A percentile compares a stretch with the other conserved stretches of the same genome.
phyloP scores from a whole-genome alignment of 2,329 filamentous ascomycete species.

The Calonectria honghensis region DNA sequence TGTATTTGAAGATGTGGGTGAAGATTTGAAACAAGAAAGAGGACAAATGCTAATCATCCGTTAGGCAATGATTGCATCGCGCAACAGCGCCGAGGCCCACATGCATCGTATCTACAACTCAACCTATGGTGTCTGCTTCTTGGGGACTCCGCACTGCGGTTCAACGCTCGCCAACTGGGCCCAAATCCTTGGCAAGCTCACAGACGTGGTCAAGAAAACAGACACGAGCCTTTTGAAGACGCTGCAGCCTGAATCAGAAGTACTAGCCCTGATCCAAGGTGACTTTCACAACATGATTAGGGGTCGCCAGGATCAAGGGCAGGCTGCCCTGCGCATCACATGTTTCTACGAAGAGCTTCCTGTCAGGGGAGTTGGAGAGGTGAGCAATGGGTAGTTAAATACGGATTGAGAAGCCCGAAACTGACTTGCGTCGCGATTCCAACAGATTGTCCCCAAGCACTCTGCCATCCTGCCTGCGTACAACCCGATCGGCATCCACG shows the following conservation, averaged over 20 bases:
- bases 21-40: not conserved
- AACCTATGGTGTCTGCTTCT: not conserved
- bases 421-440: not conserved
- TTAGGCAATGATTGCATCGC: constrained; percentile 4
- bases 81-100: constrained; percentile 5
- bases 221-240: not conserved
- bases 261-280: not conserved
- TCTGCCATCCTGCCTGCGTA: constrained; percentile 10
- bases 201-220: not conserved
- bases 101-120: not conserved
- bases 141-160: constrained; percentile 11
- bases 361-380: not conserved
- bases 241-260: constrained; percentile 9
- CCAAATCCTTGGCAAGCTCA: not conserved
- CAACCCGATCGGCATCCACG: constrained; percentile 13
- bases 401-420: not conserved
- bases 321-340: not conserved
- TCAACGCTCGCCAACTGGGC: constrained; percentile 5
- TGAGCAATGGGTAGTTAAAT: accelerated
- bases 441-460: constrained; percentile 5
- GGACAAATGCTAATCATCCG: not conserved
- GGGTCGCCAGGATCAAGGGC: not conserved
- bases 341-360: constrained; percentile 20
- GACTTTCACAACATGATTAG: constrained; percentile 22
- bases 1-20: constrained; percentile 3